Evolutionary conservation across 2,329 filamentous ascomycete species (phyloP).

Genomic region (Aspergillus carbonarius): DNA sequence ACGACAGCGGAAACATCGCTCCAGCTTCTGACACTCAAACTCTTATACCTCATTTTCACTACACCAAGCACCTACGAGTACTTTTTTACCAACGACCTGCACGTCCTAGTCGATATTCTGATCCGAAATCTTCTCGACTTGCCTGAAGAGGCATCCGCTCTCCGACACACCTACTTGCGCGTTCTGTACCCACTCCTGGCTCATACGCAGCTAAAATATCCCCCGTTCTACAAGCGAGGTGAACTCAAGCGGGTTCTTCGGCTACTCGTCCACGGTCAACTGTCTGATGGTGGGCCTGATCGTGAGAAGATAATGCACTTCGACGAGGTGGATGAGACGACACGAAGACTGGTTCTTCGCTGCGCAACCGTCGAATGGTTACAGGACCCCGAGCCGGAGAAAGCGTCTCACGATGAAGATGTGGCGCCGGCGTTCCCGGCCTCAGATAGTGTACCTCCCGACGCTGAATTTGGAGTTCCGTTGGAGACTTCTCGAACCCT

Average conservation of each 20-base stretch:
- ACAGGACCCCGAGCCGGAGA: conserved; percentile 29
- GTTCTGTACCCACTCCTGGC: conserved; percentile 87
- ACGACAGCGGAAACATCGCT: conserved; percentile 76
- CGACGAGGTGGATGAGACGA: conserved; percentile 52
- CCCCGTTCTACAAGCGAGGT: conserved; percentile 87
- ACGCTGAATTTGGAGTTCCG: conserved; percentile 22
- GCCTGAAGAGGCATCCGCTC: conserved; percentile 69
- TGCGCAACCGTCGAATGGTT: conserved; percentile 51
- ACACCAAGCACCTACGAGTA: conserved; percentile 92
- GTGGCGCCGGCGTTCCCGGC: conserved; percentile 11
- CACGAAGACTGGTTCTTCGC: conserved; percentile 46
- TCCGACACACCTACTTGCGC: conserved; percentile 91
- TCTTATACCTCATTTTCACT: conserved; percentile 92
- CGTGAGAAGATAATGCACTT: conserved; percentile 50
- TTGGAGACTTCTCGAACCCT: conserved; percentile 40
- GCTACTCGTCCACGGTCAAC: conserved; percentile 70
- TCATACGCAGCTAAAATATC: conserved; percentile 83
- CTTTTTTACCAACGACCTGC: conserved; percentile 96
- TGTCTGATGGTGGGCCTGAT: conserved; percentile 56
- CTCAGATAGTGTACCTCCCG: conserved; percentile 10
- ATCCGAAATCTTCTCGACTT: conserved; percentile 95
- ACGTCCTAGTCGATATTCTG: conserved; percentile 91
- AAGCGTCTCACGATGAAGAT: conserved; percentile 18
- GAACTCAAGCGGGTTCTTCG: conserved; percentile 76
- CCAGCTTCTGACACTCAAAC: conserved; percentile 93